phyloP scores from a whole-genome alignment of 306 rosid species.

The Vicia villosa region DNA sequence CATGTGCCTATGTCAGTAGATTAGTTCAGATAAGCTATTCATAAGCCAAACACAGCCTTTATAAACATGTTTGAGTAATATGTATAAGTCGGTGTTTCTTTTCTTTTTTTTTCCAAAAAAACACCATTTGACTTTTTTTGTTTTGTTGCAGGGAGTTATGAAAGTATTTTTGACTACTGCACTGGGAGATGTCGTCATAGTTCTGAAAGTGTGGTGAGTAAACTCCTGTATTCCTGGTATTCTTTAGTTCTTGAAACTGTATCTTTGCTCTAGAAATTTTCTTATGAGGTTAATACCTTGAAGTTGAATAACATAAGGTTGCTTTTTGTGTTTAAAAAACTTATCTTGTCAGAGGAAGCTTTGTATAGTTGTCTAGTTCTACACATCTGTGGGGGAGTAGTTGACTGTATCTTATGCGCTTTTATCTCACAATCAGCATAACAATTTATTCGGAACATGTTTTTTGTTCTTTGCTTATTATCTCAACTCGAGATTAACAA shows the following conservation, averaged over 20 bases:
- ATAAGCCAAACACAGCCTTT: neutral
- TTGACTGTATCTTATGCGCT: conserved; percentile 12
- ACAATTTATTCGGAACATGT: conserved; percentile 1
- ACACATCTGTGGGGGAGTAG: conserved; percentile 4
- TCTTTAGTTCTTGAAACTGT: conserved; percentile 18
- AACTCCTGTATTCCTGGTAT: conserved; percentile 29
- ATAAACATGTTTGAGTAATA: conserved; percentile 11
- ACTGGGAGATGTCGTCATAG: conserved; percentile 95
- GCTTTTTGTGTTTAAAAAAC: conserved; percentile 20
- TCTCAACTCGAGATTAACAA: no score
- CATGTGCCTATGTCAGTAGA: neutral
- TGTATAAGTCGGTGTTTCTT: neutral
- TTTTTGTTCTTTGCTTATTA: conserved; percentile 7
- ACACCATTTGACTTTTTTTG: conserved; percentile 24
- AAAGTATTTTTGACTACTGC: conserved; percentile 80
- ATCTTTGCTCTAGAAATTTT: conserved; percentile 17
- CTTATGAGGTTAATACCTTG: neutral
- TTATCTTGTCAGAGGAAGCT: conserved; percentile 29
- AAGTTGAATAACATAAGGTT: conserved; percentile 29
- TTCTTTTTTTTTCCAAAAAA: neutral
- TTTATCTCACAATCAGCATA: conserved; percentile 13
- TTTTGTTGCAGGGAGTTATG: conserved; percentile 61
- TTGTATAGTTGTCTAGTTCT: conserved; percentile 6
- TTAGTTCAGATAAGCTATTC: neutral
- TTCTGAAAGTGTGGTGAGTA: conserved; percentile 94